Conservation (phyloP, 768 basidiomycete genomes). For the Harrya chromipes region DNA sequence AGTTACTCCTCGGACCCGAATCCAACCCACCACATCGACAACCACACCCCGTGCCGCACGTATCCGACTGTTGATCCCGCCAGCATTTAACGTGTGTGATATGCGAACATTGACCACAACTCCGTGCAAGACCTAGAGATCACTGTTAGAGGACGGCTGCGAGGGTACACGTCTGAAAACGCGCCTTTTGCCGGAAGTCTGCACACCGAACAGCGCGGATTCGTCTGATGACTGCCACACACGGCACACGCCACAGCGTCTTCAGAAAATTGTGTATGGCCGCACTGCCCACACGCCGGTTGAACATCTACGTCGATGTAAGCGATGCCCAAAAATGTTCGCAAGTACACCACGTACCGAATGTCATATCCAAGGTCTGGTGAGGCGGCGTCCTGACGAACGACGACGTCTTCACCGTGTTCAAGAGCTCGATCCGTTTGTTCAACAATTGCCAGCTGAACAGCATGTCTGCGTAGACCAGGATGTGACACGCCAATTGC, state of each 20-base stretch:
- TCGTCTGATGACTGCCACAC: conserved; percentile 42
- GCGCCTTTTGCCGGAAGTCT: conserved; percentile 72
- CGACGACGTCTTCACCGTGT: conserved; percentile 46
- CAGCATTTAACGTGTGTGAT: conserved; percentile 67
- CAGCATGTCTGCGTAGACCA: conserved; percentile 72
- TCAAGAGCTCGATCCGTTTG: conserved; percentile 72
- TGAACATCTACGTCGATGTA: conserved; percentile 38
- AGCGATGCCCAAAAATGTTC: background rate
- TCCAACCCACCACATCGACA: conserved; percentile 46
- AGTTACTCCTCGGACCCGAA: background rate
- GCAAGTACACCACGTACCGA: conserved; percentile 13
- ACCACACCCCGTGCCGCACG: conserved; percentile 69
- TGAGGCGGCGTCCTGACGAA: conserved; percentile 15
- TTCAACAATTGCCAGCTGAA: conserved; percentile 69
- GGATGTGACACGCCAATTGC: conserved; percentile 52
- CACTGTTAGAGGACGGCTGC: background rate
- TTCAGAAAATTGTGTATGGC: conserved; percentile 31
- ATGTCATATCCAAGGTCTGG: conserved; percentile 37
- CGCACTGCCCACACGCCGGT: conserved; percentile 47
- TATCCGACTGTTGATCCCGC: conserved; percentile 40
- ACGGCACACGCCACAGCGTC: conserved; percentile 39
- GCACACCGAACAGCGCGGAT: conserved; percentile 66
- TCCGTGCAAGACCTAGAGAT: conserved; percentile 54
- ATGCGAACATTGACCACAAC: conserved; percentile 61
- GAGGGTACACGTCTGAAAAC: conserved; percentile 5